phyloP scores from a whole-genome alignment of 139 green algal species.

The Asterochloris erici region DNA sequence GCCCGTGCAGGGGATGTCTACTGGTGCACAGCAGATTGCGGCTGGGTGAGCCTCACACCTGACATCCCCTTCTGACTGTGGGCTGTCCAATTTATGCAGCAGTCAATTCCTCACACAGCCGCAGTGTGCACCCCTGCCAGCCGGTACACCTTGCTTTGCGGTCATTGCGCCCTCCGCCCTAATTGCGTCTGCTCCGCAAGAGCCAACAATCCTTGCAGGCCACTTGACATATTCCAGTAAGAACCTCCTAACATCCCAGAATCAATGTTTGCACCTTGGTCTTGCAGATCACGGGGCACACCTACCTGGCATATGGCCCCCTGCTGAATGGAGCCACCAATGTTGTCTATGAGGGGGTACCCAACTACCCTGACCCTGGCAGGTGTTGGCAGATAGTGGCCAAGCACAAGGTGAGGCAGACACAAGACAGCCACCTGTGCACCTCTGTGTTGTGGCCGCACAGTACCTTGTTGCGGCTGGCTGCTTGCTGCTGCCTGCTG shows the following conservation, averaged over 20 bases:
- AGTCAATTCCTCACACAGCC: no score
- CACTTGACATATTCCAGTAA: neutral
- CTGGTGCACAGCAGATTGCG: slow-evolving; percentile 95
- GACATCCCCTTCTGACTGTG: no score
- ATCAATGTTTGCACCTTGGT: no score
- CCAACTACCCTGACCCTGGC: slow-evolving; percentile 78
- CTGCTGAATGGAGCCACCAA: slow-evolving; percentile 79
- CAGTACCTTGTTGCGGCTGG: neutral
- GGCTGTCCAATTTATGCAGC: no score
- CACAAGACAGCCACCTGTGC: neutral
- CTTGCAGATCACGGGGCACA: slow-evolving; percentile 82
- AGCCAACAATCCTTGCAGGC: neutral
- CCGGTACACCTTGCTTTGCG: slow-evolving; percentile 74
- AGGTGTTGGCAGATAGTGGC: slow-evolving; percentile 91
- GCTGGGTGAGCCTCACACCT: slow-evolving; percentile 54
- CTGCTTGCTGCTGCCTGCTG: neutral
- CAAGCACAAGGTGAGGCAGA: slow-evolving; percentile 64
- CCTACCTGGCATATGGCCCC: slow-evolving; percentile 83
- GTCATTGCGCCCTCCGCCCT: neutral
- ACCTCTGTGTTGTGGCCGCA: neutral
- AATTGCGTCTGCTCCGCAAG: neutral
- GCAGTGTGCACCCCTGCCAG: no score
- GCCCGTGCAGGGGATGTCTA: slow-evolving; percentile 75
- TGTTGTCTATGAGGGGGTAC: slow-evolving; percentile 93
- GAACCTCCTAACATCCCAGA: no score